These are phyloP conservation scores for Stropharia rugosoannulata DNA, from an alignment of 768 basidiomycete genomes.

Conservation along the genomic window DNA sequence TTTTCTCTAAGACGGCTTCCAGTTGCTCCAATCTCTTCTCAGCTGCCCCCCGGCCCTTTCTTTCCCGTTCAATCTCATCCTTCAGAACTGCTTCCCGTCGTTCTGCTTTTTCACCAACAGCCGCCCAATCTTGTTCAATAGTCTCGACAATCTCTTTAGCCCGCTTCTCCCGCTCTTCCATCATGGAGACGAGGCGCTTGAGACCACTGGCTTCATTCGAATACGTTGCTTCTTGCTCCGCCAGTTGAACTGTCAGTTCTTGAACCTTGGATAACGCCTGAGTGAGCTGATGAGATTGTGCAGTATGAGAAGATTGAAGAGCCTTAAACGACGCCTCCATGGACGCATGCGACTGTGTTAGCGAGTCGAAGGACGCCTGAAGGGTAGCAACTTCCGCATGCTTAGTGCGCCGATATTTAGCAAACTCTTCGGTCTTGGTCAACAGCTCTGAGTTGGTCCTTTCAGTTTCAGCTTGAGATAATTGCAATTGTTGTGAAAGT, in stretches of 20 bases:
- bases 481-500: conserved; percentile 75
- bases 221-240: conserved; percentile 84
- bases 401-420: conserved; percentile 79
- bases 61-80: conserved; percentile 75
- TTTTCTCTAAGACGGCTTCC: conserved; percentile 67
- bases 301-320: conserved; percentile 67
- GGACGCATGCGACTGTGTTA: conserved; percentile 65
- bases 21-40: conserved; percentile 74
- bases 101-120: conserved; percentile 67
- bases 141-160: conserved; percentile 79
- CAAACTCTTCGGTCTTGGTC: conserved; percentile 77
- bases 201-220: conserved; percentile 73
- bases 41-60: conserved; percentile 61
- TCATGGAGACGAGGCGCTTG: conserved; percentile 73
- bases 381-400: conserved; percentile 75
- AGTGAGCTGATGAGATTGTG: conserved; percentile 73
- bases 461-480: conserved; percentile 74
- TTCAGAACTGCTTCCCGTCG: conserved; percentile 62
- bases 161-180: conserved; percentile 87
- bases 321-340: conserved; percentile 69
- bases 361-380: conserved; percentile 74
- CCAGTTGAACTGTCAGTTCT: conserved; percentile 73
- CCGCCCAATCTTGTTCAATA: conserved; percentile 82
- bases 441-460: conserved; percentile 68
- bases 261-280: conserved; percentile 76